Evolutionary conservation across 208 protist genomes (phyloP).

Genomic region (Acanthamoeba divionensis): DNA sequence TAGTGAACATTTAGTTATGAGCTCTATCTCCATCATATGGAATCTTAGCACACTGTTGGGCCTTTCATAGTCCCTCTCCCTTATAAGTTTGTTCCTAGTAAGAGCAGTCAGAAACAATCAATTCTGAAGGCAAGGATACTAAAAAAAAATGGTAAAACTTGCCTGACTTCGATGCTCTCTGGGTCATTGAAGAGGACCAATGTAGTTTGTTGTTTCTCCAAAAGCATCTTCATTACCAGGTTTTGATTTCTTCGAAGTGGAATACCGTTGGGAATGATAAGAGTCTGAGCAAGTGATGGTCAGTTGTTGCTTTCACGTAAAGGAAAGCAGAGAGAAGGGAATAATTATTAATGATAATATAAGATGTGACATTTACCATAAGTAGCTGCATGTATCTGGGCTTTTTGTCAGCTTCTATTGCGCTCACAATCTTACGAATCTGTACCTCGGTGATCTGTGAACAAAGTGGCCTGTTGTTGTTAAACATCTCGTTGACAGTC

Average conservation of each 20-base stretch:
- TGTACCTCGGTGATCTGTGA: conserved; percentile 30
- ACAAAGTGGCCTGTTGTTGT: conserved; percentile 44
- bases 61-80: neutral
- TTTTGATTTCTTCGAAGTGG: conserved; percentile 25
- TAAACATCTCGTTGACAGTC: conserved; percentile 50
- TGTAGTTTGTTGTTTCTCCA: conserved; percentile 9
- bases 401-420: neutral
- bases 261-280: neutral
- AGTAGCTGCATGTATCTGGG: conserved; percentile 33
- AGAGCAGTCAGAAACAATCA: too few relatives aligned
- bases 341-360: too few relatives aligned
- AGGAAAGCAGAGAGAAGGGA: too few relatives aligned
- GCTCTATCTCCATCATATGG: conserved; percentile 1
- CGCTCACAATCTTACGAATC: conserved; percentile 33
- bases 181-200: conserved; percentile 40
- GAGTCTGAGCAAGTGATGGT: too few relatives aligned
- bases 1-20: conserved; percentile 26
- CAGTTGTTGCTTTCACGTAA: too few relatives aligned
- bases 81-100: neutral
- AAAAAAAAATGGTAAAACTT: too few relatives aligned
- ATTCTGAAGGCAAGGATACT: too few relatives aligned
- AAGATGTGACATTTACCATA: neutral
- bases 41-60: neutral
- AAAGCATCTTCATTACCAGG: conserved; percentile 44
- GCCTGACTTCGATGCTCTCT: conserved; percentile 32